Evolutionary conservation across 2,329 filamentous ascomycete genomes (phyloP).

Genomic region (Trichoderma atrobrunneum): DNA sequence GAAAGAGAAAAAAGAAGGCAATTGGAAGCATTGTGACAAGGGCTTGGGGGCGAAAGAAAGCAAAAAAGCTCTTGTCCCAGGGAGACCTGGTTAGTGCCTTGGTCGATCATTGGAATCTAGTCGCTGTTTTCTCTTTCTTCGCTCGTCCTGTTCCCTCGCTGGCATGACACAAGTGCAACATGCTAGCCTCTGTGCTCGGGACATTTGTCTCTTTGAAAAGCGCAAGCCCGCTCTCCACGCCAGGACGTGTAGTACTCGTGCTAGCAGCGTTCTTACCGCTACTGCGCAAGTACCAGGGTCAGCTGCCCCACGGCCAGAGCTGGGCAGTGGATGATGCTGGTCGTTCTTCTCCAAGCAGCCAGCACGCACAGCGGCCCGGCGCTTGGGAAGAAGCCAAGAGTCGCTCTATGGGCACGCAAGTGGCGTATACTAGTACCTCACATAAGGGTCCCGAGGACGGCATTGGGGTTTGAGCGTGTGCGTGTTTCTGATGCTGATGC

Average conservation of each 20-base stretch:
- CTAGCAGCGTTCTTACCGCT: background rate
- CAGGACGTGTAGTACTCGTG: background rate
- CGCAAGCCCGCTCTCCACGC: background rate
- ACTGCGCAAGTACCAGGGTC: conserved; percentile 2
- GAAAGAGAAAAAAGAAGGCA: background rate
- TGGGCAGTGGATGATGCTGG: background rate
- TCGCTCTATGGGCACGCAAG: background rate
- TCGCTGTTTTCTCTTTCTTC: background rate
- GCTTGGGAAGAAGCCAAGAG: background rate
- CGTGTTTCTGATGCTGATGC: background rate
- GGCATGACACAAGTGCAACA: conserved; percentile 9
- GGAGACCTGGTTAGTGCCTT: background rate
- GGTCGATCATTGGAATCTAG: background rate
- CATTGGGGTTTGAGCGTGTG: background rate
- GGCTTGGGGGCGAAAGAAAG: background rate
- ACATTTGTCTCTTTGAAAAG: background rate
- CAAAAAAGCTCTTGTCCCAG: background rate
- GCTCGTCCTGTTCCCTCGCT: background rate
- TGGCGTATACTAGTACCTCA: background rate
- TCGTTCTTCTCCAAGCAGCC: background rate
- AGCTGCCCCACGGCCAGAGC: background rate
- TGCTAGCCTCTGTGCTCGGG: background rate
- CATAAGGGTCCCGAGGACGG: background rate
- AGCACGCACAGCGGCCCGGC: background rate
- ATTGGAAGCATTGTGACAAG: background rate